Evolutionary conservation across 768 basidiomycete species (phyloP).

Genomic region (Mycena amicta): DNA sequence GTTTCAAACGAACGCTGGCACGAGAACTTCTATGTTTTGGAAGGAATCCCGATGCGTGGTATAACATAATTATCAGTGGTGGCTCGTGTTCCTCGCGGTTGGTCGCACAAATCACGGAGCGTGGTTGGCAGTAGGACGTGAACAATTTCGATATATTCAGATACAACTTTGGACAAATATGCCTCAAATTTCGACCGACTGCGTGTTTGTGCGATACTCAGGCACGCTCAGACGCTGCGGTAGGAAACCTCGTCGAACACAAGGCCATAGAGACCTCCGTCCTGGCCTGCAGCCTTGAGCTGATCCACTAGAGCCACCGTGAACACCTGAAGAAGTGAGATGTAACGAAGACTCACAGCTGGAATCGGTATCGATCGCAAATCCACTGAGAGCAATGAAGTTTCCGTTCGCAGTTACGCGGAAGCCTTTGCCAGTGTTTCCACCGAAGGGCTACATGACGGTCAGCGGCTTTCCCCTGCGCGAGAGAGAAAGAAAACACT

Average conservation of each 20-base stretch:
- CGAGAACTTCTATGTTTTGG: no score
- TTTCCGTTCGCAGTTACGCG: conserved; percentile 1
- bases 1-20: no score
- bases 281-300: background rate
- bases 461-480: background rate
- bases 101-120: no score
- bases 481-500: background rate
- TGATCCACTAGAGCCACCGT: background rate
- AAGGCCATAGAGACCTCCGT: conserved; percentile 1
- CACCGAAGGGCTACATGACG: background rate
- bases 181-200: no score
- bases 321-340: background rate
- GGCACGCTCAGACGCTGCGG: background rate
- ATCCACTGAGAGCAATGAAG: conserved; percentile 2
- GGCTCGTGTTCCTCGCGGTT: no score
- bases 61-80: no score
- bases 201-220: no score
- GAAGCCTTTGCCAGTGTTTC: background rate
- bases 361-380: background rate
- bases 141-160: no score
- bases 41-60: no score
- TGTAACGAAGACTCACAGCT: background rate
- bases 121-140: no score
- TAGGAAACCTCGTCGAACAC: background rate
- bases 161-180: no score